These are phyloP conservation scores for Chlamydomonas sp. DNA, from an alignment of 139 green algal species.

Conservation along the genomic window DNA sequence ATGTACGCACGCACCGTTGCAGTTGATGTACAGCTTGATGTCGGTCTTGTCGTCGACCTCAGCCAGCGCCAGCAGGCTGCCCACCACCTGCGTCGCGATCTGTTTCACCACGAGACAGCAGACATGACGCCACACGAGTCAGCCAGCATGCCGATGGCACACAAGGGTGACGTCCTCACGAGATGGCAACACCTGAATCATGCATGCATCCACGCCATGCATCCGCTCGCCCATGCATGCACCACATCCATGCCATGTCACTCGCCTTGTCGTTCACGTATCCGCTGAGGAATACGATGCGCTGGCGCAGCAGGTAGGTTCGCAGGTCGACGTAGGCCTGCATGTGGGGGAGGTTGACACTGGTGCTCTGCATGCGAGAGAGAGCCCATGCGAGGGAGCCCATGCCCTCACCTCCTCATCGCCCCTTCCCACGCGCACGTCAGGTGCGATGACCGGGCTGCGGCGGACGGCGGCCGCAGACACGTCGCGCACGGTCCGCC, in stretches of 20 bases:
- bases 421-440: conserved; percentile 36
- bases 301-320: conserved; percentile 72
- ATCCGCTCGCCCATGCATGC: conserved; percentile 9
- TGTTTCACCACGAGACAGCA: no score
- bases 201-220: neutral
- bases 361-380: neutral
- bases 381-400: no score
- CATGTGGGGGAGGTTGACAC: neutral
- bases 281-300: conserved; percentile 83
- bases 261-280: conserved; percentile 76
- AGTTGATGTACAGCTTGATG: conserved; percentile 97
- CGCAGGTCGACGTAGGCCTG: conserved; percentile 74
- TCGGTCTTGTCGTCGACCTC: conserved; percentile 67
- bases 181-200: neutral
- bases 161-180: no score
- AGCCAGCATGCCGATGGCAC: no score
- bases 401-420: conserved; percentile 42
- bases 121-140: no score
- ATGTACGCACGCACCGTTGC: conserved; percentile 37
- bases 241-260: neutral
- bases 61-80: conserved; percentile 80
- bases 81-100: conserved; percentile 74
- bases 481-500: no score
- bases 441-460: conserved; percentile 47
- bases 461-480: conserved; percentile 36